These are phyloP conservation scores for Hyaloraphidium curvatum DNA, from an alignment of 192 early-diverging fungal species.

Conservation along the genomic window DNA sequence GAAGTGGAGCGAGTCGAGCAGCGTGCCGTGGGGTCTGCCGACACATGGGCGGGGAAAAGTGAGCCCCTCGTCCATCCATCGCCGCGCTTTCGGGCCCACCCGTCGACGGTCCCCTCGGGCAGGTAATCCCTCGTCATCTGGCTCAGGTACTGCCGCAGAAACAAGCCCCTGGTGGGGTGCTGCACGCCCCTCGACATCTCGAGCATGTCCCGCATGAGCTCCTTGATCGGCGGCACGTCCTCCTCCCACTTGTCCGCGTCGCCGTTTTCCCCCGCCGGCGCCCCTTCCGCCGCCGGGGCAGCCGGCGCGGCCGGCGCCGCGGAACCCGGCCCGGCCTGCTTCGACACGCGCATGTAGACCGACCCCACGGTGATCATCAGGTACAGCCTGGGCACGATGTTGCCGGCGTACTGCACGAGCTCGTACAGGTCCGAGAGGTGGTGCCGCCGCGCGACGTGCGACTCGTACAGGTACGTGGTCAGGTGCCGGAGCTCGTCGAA, in stretches of 20 bases:
- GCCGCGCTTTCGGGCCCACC: conserved; percentile 8
- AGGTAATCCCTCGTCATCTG: conserved; percentile 90
- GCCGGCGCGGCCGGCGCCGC: background rate
- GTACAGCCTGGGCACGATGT: conserved; percentile 96
- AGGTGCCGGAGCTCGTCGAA: conserved; percentile 95
- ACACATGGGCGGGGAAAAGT: background rate
- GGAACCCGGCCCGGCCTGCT: conserved; percentile 15
- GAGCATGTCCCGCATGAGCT: conserved; percentile 97
- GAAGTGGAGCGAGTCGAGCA: conserved; percentile 86
- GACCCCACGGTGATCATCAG: conserved; percentile 98
- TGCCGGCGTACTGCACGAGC: conserved; percentile 93
- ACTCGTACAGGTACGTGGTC: conserved; percentile 73
- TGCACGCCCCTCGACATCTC: conserved; percentile 98
- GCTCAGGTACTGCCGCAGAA: conserved; percentile 86
- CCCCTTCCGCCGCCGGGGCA: background rate
- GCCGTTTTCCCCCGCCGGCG: background rate
- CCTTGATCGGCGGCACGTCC: conserved; percentile 74
- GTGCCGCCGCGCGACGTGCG: conserved; percentile 53
- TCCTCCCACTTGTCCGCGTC: conserved; percentile 15
- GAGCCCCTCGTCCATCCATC: conserved; percentile 3
- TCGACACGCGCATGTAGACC: conserved; percentile 78
- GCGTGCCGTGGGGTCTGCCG: conserved; percentile 54
- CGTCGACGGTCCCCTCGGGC: conserved; percentile 42
- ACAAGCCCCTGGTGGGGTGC: conserved; percentile 93
- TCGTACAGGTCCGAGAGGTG: conserved; percentile 88